Conservation (phyloP, 495 filamentous ascomycete genomes). For the Aspergillus carlsbadensis region DNA sequence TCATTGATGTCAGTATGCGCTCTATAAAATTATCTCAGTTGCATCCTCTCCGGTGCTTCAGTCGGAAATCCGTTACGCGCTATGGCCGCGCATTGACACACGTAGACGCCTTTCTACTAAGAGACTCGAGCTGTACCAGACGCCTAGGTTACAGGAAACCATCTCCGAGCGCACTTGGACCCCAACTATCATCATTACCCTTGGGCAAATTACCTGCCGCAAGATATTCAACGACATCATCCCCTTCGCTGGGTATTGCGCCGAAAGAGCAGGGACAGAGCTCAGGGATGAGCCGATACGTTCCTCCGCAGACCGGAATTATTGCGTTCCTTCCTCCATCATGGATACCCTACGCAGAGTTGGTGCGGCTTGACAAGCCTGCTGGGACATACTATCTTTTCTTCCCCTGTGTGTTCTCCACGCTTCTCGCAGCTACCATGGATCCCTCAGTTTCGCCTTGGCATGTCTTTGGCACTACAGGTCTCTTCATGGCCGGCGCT, state of each 20-base stretch:
- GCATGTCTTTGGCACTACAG: slow-evolving; percentile 63
- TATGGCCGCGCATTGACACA: neutral
- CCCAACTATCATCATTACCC: neutral
- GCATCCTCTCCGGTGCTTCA: neutral
- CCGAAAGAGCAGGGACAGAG: slow-evolving; percentile 5
- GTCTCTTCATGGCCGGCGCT: slow-evolving; percentile 84
- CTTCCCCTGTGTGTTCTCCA: slow-evolving; percentile 92
- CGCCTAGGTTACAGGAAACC: neutral
- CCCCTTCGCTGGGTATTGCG: neutral
- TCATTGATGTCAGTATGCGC: slow-evolving; percentile 7
- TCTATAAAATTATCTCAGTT: neutral
- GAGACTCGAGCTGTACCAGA: neutral
- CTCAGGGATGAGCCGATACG: slow-evolving; percentile 51
- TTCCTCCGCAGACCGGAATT: slow-evolving; percentile 70
- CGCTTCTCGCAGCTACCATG: slow-evolving; percentile 54
- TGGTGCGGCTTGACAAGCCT: slow-evolving; percentile 91
- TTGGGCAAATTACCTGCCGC: neutral
- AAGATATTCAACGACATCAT: neutral
- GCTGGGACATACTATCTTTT: slow-evolving; percentile 93
- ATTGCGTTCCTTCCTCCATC: slow-evolving; percentile 71
- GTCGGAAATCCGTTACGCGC: neutral
- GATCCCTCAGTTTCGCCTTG: slow-evolving; percentile 56
- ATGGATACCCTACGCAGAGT: slow-evolving; percentile 90
- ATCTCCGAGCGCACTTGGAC: neutral
- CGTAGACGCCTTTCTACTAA: neutral